Evolutionary conservation across 805 yeast species (phyloP), one percentile per base, ranked within the genome.

Genomic region (Nakazawaea ishiwadae): DNA sequence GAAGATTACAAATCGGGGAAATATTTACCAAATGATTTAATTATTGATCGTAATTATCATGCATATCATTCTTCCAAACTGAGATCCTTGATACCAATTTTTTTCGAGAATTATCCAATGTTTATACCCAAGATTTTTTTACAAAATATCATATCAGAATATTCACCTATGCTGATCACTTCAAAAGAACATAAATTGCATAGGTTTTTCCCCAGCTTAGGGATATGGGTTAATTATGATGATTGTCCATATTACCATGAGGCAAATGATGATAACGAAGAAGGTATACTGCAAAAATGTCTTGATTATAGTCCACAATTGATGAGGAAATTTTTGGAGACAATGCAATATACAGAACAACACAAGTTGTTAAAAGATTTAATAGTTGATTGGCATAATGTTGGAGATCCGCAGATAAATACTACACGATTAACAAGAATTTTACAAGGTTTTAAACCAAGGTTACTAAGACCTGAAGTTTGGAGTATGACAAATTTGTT

Each of bases 21-120:
- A 10, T 23, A 7, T 23, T 23, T 23, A 10, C 24, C 35, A 11
- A 9, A 34, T 12, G 40, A 47, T 23, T 45, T 60, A 4, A 43
- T 62, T 47, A 63, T 70, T 45, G 79, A 85, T 60, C 68, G 77
- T 37, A 77, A 79, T 53, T 59, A 66, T 45, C 89, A 85, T 56
- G 70, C 67, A 47, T 75, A 75, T 55, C 54, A 62, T 6, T 52
- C 66, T 26, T 68, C 68, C 7, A 78, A 75, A 37, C 54, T 84
- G 12, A 53, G 66, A 8, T 83, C 87, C 0, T 60, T 84, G 45
- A 59, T 71, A 4, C 63, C 71, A 26, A 69, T 84, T 0, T 48
- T 65, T 15, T 80, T 77, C 48, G 90, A 84, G 55, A 87, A 87
- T 2, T 71, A 54, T 9, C 46, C 64, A 12, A 66, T 73, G 1